Base-by-base conservation (phyloP, 805 yeast species). In the Saccharomycopsis oosterbeekiorum region DNA sequence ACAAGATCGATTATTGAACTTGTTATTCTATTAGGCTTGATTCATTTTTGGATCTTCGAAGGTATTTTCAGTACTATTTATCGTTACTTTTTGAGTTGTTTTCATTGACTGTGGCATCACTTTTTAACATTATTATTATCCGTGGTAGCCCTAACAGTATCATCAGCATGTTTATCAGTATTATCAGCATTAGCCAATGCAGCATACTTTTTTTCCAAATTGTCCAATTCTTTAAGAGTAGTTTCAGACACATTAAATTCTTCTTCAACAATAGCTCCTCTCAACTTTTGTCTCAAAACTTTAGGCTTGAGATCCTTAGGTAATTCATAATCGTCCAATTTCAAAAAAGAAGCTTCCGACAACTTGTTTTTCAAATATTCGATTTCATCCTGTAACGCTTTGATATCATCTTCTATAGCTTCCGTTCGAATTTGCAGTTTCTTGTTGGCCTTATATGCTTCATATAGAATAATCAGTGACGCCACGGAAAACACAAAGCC, bases 401-500 rank as follows among this genome's bases (percentile, higher is more conserved):
- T 73, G 47, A 89, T 85, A 69, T 89, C 96, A 67, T 86, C 91
- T n/a, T 82, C 83, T 6, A 88, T 80, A 0, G 80, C 77, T 61
- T 84, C 90, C 62, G 85, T 78, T 63, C 89, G 80, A 47, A 75
- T 75, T 60, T 75, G 71, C 65, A 85, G 89, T 72, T 86, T 87
- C 68, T 80, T 78, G 50, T 89, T 76, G 55, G 87, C 82, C 66
- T 93, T 78, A 67, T 80, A 77, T 34, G 88, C 80, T 70, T 90
- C 96, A 69, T 80, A 88, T 12, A 89, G 68, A 11, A 90, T 84
- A 60, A 88, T 77, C 1, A 85, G 78, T 4, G 96, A 94, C 1
- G 94, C 96, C 26, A 90, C 93, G 34, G 85, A 75, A 67, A 90
- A 89, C 19, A 89, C 83, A 68, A 89, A 86, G 39, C 84, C 70